Percentiles rank a stretch among this genome's conserved stretches.
Conservation (phyloP, 768 basidiomycete species). For the Mycena sanguinolenta region DNA sequence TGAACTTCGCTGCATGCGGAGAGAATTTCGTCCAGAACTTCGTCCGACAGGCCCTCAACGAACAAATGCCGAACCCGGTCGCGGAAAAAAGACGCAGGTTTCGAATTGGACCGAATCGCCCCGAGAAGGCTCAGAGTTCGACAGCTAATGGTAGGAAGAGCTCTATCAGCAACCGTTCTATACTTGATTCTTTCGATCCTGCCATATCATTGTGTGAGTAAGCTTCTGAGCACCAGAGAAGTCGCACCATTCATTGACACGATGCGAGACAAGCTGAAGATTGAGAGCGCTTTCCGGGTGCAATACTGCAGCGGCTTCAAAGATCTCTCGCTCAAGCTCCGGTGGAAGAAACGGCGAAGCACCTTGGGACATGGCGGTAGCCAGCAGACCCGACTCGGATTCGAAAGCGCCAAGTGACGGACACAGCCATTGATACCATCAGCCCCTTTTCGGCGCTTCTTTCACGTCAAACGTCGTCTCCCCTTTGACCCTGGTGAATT, state of each 20-base stretch:
- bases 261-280: conserved; percentile 8
- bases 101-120: not conserved
- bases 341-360: not conserved
- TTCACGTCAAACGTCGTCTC: no score
- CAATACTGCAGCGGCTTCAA: not conserved
- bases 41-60: not conserved
- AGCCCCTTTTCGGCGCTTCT: no score
- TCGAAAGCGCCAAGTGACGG: no score
- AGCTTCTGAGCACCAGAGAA: no score
- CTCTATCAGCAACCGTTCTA: not conserved
- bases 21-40: not conserved
- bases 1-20: not conserved
- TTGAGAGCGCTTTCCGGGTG: not conserved
- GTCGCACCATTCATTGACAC: conserved; percentile 15
- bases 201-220: no score
- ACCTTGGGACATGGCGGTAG: not conserved
- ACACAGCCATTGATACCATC: not conserved
- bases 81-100: not conserved
- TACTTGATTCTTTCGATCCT: not conserved
- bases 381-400: not conserved
- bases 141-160: not conserved
- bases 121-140: not conserved
- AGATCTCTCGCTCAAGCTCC: conserved; percentile 11
- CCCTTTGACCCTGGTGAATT: no score
- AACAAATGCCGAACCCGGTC: not conserved